Base-by-base conservation (phyloP, 2,329 filamentous ascomycete genomes). In the Colletotrichum australisinense region DNA sequence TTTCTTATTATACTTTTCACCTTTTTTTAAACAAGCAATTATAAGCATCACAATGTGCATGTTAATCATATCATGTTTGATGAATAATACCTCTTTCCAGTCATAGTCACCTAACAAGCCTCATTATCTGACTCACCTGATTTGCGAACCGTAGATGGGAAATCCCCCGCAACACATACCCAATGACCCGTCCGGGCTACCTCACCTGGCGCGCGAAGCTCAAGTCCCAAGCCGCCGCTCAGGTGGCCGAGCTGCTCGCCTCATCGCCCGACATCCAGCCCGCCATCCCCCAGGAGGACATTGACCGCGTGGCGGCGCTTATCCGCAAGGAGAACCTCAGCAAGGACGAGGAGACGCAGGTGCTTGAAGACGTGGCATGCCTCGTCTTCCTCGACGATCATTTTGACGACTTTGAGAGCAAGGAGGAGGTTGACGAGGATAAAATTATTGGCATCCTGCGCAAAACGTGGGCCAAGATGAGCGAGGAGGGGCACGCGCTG, bases 301-400 rank as follows among this genome's bases (percentile, higher is more conserved):
- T 90, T 7, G 86, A 86, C 69, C 86, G 91, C 42, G 90, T 96
- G 1, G 93, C 89, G 2, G 87, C 88, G n/a, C 83, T 97, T 81
- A 92, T 97, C 66, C 87, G 93, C 74, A 97, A 97, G 83, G 93
- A 97, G 80, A 91, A 91, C 68, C 83, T 97, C 76, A 88, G 87
- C 79, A 84, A 85, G 67, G 84, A 87, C 75, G 78, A 81, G 19
- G 93, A 95, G 81, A 91, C 92, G 67, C 93, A 96, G 85, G 87
- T 90, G 7, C 86, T 97, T 74, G 95, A 97, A 84, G 95, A 97
- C 83, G 93, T 95, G 58, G 95, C 95, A 3, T 97, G 94, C 80
- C 84, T 97, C 68, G 94, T 97, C 32, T 97, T 97, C 80, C 83
- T 97, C 76, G 94, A 97, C 80, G 94, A 96, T 80, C 93, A 97